These are phyloP conservation scores for Xylariaceae sp. DNA, from an alignment of 2,329 filamentous ascomycete species.

Conservation along the genomic window DNA sequence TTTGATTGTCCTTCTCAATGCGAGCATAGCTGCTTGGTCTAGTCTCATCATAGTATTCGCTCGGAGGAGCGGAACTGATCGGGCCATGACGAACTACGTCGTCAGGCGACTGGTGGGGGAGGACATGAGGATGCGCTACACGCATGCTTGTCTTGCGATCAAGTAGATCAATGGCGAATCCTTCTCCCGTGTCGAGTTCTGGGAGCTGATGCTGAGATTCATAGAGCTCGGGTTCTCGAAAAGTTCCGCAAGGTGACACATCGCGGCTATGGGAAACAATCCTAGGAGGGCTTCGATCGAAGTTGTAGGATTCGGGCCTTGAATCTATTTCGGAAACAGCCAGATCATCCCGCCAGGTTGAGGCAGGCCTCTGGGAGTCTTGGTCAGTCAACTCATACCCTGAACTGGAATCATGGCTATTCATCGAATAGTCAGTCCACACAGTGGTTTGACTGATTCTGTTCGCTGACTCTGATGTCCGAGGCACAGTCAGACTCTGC, in stretches of 20 bases:
- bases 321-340: slow-evolving; percentile 31
- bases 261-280: slow-evolving; percentile 32
- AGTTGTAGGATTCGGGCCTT: slow-evolving; percentile 25
- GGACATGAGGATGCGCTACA: slow-evolving; percentile 45
- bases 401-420: slow-evolving; percentile 45
- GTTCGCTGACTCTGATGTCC: slow-evolving; percentile 41
- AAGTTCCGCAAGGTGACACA: slow-evolving; percentile 32
- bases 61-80: slow-evolving; percentile 33
- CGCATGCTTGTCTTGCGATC: slow-evolving; percentile 32
- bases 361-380: slow-evolving; percentile 23
- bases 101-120: slow-evolving; percentile 49
- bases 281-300: slow-evolving; percentile 29
- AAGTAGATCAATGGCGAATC: slow-evolving; percentile 49
- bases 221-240: slow-evolving; percentile 25
- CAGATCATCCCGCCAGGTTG: slow-evolving; percentile 25
- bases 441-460: slow-evolving; percentile 54
- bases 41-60: slow-evolving; percentile 42
- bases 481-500: slow-evolving; percentile 48
- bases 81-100: slow-evolving; percentile 25
- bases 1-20: slow-evolving; percentile 42
- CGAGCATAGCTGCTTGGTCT: slow-evolving; percentile 41
- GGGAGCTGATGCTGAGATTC: slow-evolving; percentile 41
- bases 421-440: slow-evolving; percentile 61
- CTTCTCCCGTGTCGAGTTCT: slow-evolving; percentile 49
- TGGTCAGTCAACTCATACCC: slow-evolving; percentile 28